Evolutionary conservation across 1,139 yeast genomes (phyloP), one percentile per base, ranked within the genome.

Genomic region (Yamadazyma kanchanaburiensis): DNA sequence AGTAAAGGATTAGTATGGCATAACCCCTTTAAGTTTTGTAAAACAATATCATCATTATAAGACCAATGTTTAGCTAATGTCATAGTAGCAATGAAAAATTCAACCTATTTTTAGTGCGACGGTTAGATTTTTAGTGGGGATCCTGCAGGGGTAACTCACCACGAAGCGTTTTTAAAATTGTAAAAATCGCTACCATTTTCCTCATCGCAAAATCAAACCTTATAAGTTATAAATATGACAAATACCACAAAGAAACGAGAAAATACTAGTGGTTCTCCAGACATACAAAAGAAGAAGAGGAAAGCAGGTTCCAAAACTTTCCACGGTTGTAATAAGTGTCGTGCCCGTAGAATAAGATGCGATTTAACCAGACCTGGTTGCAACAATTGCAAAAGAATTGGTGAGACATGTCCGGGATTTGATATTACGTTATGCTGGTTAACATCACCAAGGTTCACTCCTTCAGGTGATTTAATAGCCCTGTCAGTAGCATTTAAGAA

Each of bases 361-460:
- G 79, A 71, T 40, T 55, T 69, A 21, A 42, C 45, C 11, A 55
- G 57, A 34, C 79, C 78, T 2, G 45, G 37, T 11, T 73, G 79
- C 45, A 49, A 51, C 12, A 60, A 68, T 29, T 73, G 79, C 45
- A 32, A 46, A 10, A 60, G 58, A 33, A 57, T 62, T 49, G 77
- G 80, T 1, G 50, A 82, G 15, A 61, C 65, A 4, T 87, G 96
- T 49, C 87, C 83, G 19, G 96, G 96, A 0, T 87, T 86, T 48
- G 86, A 78, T 37, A 80, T 87, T 39, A 84, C 82, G 40, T 69
- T 87, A 16, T 64, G 88, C 39, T 87, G 96, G 96, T 74, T 83
- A 7, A 58, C 58, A 14, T 78, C 83, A 2, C 58, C 77, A 5
- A 53, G 59, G 32, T 78, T 75, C 40, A 65, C 46, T 14, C 31